Percentiles rank a stretch among this genome's conserved stretches.
These are phyloP conservation scores for Ochromonas danica DNA, from an alignment of 108 stramenopile species.

Conservation along the genomic window DNA sequence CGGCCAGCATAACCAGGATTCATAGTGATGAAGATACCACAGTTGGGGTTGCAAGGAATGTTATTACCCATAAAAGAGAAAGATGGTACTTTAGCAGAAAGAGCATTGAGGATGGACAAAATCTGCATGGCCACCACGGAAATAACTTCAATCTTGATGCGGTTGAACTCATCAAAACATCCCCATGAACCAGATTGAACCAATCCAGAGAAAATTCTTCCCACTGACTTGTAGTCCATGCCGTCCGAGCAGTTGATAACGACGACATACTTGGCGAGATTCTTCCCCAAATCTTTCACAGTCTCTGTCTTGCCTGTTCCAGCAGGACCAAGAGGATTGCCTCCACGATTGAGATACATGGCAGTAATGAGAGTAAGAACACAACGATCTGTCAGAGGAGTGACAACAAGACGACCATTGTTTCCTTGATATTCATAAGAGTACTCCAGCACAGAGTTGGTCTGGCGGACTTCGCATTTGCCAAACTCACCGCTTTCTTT, in stretches of 20 bases:
- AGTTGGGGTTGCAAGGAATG: constrained; percentile 58
- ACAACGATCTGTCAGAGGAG: constrained; percentile 66
- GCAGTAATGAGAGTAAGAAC: constrained; percentile 67
- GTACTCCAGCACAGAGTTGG: constrained; percentile 60
- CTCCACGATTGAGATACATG: constrained; percentile 64
- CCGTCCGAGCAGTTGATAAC: constrained; percentile 70
- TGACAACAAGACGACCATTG: constrained; percentile 67
- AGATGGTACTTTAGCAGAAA: constrained; percentile 43
- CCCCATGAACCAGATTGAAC: constrained; percentile 67
- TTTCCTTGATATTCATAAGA: constrained; percentile 71
- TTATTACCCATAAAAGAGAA: constrained; percentile 63
- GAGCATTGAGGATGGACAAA: constrained; percentile 61
- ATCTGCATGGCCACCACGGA: constrained; percentile 71
- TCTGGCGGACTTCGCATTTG: constrained; percentile 59
- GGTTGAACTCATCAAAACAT: constrained; percentile 71
- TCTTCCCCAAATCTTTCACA: constrained; percentile 67
- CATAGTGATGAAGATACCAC: constrained; percentile 72
- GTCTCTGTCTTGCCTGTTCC: constrained; percentile 69
- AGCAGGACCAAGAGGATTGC: constrained; percentile 67
- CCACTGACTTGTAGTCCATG: constrained; percentile 67
- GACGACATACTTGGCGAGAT: constrained; percentile 67
- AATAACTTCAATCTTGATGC: constrained; percentile 71
- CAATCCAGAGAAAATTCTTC: constrained; percentile 66
- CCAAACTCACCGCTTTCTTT: constrained; percentile 54
- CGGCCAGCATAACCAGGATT: constrained; percentile 71